Evolutionary conservation across 2,329 filamentous ascomycete genomes (phyloP), one percentile per base, ranked within the genome.

Genomic region (Aspergillus tanneri): DNA sequence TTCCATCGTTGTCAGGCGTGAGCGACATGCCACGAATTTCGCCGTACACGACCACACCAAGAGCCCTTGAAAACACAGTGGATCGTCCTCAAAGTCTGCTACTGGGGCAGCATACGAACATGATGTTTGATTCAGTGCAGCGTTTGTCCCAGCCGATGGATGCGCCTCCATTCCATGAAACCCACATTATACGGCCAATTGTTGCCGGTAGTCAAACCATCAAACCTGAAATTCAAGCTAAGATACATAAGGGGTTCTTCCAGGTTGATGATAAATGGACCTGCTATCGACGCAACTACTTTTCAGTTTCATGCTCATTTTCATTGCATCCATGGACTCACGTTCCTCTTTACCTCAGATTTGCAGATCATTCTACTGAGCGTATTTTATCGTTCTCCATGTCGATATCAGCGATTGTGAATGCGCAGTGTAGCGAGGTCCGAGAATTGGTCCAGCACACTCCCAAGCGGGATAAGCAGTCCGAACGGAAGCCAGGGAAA

Each of bases 361-460:
- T 72, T 46, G 62, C 59, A 10, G 68, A 68, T 14, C 68, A 72
- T 23, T 70, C 69, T 55, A 66, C 70, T 4, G 78, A 83, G 54
- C 79, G 77, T 32, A 84, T 95, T 14, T 80, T 82, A 42, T 83
- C 84, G 1, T 91, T 93, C 67, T 86, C 87, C 36, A 90, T 96
- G 79, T 85, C 82, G 44, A 89, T 96, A 52, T 88, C 89, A 3
- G 91, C 90, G 1, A 84, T 89, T 5, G 87, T 93, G 2, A 86
- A 91, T 45, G 86, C 86, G 40, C 83, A 85, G 42, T 81, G 83
- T 42, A 84, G 83, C 23, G 91, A 95, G 68, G 77, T 75, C 42
- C 90, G 95, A 51, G 88, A 93, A 55, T 77, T 96, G 11, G 87
- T 96, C 3, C 90, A 95, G 67, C 90, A 96, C 66, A 95, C 90